Evolutionary conservation across 2,329 filamentous ascomycete genomes (phyloP).

Genomic region (Sclerotinia minor): DNA sequence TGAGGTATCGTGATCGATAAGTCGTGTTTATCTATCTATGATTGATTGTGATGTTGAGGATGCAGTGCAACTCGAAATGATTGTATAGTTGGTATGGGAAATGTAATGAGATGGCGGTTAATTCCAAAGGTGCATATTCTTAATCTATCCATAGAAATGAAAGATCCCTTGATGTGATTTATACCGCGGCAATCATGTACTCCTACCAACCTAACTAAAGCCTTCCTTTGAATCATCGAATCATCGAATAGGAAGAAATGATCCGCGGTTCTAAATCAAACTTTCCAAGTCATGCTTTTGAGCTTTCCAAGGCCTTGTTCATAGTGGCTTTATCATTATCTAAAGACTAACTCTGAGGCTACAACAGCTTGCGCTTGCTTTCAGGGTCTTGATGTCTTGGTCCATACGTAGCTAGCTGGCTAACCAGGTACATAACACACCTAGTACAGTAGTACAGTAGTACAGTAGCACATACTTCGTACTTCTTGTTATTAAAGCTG

Average conservation of each 20-base stretch:
- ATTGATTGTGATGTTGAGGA: background rate
- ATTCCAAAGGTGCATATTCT: background rate
- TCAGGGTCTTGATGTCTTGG: constrained; percentile 1
- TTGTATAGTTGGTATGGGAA: background rate
- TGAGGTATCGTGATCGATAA: background rate
- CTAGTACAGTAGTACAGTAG: background rate
- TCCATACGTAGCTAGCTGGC: background rate
- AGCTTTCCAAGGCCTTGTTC: constrained; percentile 3
- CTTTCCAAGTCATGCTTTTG: background rate
- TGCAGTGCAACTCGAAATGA: constrained; percentile 11
- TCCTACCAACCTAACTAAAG: background rate
- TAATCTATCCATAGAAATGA: background rate
- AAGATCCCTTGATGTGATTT: background rate
- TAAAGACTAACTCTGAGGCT: background rate
- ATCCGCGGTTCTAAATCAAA: background rate
- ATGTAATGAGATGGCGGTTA: background rate
- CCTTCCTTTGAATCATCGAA: background rate
- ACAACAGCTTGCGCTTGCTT: constrained; percentile 5
- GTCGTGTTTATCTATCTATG: constrained; percentile 1
- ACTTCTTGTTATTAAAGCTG: background rate
- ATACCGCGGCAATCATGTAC: background rate
- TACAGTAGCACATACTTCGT: background rate
- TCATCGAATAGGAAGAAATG: background rate
- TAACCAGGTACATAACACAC: background rate
- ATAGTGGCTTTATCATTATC: background rate